Evolutionary conservation across 2,329 filamentous ascomycete genomes (phyloP), one percentile per base, ranked within the genome.

Genomic region (Sclerotinia nivalis): DNA sequence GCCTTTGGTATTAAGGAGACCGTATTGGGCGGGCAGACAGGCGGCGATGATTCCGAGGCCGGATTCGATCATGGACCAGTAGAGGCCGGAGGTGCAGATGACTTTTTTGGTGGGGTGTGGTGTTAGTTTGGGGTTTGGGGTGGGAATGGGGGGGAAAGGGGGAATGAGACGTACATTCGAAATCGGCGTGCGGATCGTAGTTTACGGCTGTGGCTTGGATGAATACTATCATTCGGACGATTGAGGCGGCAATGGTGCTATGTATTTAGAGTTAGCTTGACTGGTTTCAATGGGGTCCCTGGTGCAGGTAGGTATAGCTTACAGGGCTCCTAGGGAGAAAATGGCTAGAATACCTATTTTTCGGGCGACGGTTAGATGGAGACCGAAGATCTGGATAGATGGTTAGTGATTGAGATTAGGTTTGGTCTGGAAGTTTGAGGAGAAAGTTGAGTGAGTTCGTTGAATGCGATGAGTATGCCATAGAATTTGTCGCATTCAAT

Each of bases 241-340:
- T 59, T 2, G 68, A 70, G 20, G 68, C 68, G 10, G 68, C 68
- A 4, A 70, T 56, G 8, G 68, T 70, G 7, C 68, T 70, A 25
- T 47, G 8, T 4, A 8, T 55, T 28, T 25, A 12, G 3, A 55
- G 25, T 58, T 20, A 66, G 68, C 34, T 50, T 61, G 3, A 25
- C 28, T 20, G 8, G 20, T 9, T 5, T 3, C 4, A 2, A 18
- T 12, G 0, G 28, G 4, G 9, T 18, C 13, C 12, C 1, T n/a
- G 20, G 6, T 50, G 31, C 4, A 2, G 12, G 22, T 37, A 22
- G 13, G 45, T n/a, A 40, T 5, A n/a, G 64, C 58, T 64, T 25
- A 70, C 62, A 70, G 45, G 4, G 61, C 54, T 50, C 68, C 68
- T 2, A 70, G 25, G 12, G 62, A 66, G 37, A 67, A 70, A 12